These are phyloP conservation scores for Cercospora citrullina DNA, from an alignment of 2,329 filamentous ascomycete species.

Conservation along the genomic window DNA sequence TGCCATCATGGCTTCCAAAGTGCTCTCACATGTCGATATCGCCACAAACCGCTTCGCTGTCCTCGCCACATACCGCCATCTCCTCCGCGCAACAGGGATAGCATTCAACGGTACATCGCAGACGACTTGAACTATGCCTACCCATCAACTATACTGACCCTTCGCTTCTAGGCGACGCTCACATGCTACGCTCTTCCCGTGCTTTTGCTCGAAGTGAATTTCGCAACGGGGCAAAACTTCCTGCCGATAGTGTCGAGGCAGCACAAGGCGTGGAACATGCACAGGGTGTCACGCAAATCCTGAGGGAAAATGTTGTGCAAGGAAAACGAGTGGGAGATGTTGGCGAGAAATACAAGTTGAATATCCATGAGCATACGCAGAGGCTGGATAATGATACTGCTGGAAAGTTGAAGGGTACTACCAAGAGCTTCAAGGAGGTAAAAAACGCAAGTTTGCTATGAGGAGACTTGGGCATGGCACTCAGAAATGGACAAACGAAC, in stretches of 20 bases:
- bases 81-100: slow-evolving; percentile 76
- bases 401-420: slow-evolving; percentile 58
- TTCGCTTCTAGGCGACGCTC: slow-evolving; percentile 62
- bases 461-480: neutral
- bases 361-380: slow-evolving; percentile 89
- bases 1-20: slow-evolving; percentile 15
- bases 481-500: neutral
- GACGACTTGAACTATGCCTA: neutral
- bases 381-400: slow-evolving; percentile 90
- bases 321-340: slow-evolving; percentile 48
- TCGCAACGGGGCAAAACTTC: slow-evolving; percentile 62
- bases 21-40: slow-evolving; percentile 25
- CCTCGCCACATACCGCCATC: slow-evolving; percentile 72
- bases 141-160: neutral
- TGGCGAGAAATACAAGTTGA: slow-evolving; percentile 58
- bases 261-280: slow-evolving; percentile 72
- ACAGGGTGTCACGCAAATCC: slow-evolving; percentile 74
- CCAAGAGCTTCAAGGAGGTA: slow-evolving; percentile 44
- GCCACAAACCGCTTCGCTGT: slow-evolving; percentile 56
- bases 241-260: slow-evolving; percentile 59
- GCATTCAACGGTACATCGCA: slow-evolving; percentile 71
- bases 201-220: slow-evolving; percentile 73
- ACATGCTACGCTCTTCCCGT: slow-evolving; percentile 69
- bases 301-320: slow-evolving; percentile 86
- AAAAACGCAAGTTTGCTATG: slow-evolving; percentile 35